A percentile compares a stretch with the other conserved stretches of the same genome.
These are phyloP conservation scores for Theobroma cacao DNA, from an alignment of 345 rosid species.

Conservation along the genomic window DNA sequence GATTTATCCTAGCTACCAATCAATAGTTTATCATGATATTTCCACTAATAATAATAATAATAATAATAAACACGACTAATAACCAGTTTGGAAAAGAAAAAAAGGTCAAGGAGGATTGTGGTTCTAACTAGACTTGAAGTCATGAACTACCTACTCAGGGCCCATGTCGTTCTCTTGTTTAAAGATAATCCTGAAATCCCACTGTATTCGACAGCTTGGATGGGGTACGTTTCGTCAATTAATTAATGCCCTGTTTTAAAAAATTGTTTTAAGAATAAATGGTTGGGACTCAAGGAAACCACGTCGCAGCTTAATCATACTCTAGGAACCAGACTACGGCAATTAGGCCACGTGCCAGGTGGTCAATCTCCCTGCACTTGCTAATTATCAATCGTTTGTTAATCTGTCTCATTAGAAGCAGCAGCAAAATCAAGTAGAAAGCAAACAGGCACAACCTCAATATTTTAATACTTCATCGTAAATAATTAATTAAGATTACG, in stretches of 20 bases:
- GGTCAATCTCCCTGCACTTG: constrained; percentile 12
- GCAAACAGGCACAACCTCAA: no score
- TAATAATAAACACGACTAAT: no score
- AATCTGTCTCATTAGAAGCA: constrained; percentile 37
- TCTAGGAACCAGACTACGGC: background rate
- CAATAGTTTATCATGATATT: background rate
- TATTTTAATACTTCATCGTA: background rate
- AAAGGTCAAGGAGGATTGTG: no score
- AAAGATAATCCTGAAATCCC: background rate
- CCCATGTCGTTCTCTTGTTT: background rate
- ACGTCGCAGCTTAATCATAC: background rate
- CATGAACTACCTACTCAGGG: background rate
- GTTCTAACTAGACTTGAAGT: background rate
- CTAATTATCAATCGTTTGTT: constrained; percentile 3
- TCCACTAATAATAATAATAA: no score
- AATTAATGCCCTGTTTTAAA: background rate
- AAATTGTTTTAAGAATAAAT: background rate
- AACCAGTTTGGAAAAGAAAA: no score
- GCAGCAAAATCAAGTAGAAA: constrained; percentile 19
- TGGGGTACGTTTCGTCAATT: background rate
- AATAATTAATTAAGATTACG: background rate
- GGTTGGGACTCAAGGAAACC: background rate
- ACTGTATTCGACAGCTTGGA: constrained; percentile 2
- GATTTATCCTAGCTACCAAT: background rate
- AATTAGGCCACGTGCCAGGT: constrained; percentile 27